These are phyloP conservation scores for Penicillium psychrofluorescens DNA, from an alignment of 495 filamentous ascomycete species.

Conservation along the genomic window DNA sequence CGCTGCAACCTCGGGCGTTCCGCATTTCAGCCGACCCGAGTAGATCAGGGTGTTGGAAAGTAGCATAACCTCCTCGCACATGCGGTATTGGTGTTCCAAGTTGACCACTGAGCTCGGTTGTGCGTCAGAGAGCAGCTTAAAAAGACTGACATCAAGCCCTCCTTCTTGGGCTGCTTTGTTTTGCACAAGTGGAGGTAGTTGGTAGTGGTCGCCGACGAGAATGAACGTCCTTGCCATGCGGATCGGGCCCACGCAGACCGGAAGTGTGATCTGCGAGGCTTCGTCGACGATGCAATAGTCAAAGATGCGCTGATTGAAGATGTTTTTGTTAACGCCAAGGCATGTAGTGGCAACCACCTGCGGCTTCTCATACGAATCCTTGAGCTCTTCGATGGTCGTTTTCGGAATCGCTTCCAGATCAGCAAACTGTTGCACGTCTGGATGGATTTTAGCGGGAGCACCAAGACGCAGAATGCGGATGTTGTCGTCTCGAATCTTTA, in stretches of 20 bases:
- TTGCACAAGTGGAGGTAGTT: conserved; percentile 88
- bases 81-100: conserved; percentile 93
- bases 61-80: conserved; percentile 94
- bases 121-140: conserved; percentile 82
- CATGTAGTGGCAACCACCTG: conserved; percentile 93
- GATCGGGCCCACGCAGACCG: conserved; percentile 88
- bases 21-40: conserved; percentile 80
- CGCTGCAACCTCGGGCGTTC: conserved; percentile 64
- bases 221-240: conserved; percentile 90
- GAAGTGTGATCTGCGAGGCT: conserved; percentile 93
- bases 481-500: conserved; percentile 76
- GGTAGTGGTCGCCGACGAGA: conserved; percentile 92
- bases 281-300: conserved; percentile 99
- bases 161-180: conserved; percentile 80
- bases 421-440: conserved; percentile 77
- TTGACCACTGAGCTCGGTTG: conserved; percentile 83
- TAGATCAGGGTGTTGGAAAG: conserved; percentile 93
- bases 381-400: conserved; percentile 73
- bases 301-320: conserved; percentile 85
- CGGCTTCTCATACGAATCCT: conserved; percentile 69
- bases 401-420: conserved; percentile 65
- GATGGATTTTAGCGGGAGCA: conserved; percentile 72
- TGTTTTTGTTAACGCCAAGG: conserved; percentile 76
- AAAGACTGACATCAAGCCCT: conserved; percentile 86
- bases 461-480: conserved; percentile 82